Percentiles rank a stretch among this genome's conserved stretches.
Evolutionary conservation across 805 yeast genomes (phyloP).

Genomic region (Starmerella lactis-condensi): DNA sequence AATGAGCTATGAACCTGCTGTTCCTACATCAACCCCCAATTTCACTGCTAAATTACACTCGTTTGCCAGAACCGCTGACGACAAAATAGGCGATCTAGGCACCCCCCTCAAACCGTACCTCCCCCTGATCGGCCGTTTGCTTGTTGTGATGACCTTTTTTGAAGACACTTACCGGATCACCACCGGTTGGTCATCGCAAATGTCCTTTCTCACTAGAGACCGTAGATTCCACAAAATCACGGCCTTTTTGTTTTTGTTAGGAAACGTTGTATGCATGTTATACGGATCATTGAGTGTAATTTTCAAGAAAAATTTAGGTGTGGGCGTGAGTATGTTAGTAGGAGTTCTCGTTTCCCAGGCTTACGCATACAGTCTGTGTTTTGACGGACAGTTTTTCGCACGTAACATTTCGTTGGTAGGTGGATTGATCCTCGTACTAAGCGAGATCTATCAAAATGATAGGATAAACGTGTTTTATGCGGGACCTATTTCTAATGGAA

Average conservation of each 20-base stretch:
- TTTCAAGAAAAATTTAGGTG: slow-evolving; percentile 43
- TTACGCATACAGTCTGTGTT: slow-evolving; percentile 65
- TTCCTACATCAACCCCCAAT: slow-evolving; percentile 1
- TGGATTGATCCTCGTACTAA: slow-evolving; percentile 69
- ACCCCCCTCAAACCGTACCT: slow-evolving; percentile 30
- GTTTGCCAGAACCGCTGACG: slow-evolving; percentile 20
- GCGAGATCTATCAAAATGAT: slow-evolving; percentile 69
- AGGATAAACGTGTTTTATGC: slow-evolving; percentile 49
- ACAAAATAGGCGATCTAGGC: slow-evolving; percentile 20
- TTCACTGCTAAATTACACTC: slow-evolving; percentile 9
- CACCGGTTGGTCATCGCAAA: slow-evolving; percentile 83
- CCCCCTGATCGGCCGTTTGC: slow-evolving; percentile 72
- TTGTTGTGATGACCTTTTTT: slow-evolving; percentile 81
- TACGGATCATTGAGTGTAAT: slow-evolving; percentile 55
- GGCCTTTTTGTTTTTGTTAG: slow-evolving; percentile 48
- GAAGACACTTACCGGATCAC: slow-evolving; percentile 75
- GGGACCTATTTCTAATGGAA: slow-evolving; percentile 52
- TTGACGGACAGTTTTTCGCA: slow-evolving; percentile 62
- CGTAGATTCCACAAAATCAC: slow-evolving; percentile 63
- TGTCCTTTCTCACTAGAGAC: slow-evolving; percentile 60
- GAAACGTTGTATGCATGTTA: slow-evolving; percentile 52
- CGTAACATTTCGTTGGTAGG: slow-evolving; percentile 84
- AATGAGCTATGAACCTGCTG: too few species aligned
- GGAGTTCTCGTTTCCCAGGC: slow-evolving; percentile 70
- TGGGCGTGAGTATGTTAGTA: slow-evolving; percentile 52